Base-by-base conservation (phyloP, 495 filamentous ascomycete species). In the Peziza echinospora region DNA sequence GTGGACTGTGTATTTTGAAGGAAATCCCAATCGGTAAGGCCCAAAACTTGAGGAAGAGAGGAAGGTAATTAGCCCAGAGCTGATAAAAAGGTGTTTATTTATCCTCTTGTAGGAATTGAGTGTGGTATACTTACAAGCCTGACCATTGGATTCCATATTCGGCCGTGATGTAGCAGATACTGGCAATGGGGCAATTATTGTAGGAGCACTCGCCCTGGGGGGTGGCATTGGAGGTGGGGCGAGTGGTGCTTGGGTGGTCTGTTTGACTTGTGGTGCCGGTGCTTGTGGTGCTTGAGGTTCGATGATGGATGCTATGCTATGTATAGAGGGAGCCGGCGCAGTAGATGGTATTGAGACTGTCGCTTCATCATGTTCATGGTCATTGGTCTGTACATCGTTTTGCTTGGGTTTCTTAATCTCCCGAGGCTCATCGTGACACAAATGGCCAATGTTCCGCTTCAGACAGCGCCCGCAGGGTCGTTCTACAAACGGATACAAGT, bases 361-460 rank as follows among this genome's bases (percentile, higher is more conserved):
- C 42, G 82, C 77, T 55, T 73, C 73, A 46, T 66, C 70, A 16
- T 67, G 62, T 47, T 66, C 70, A 16, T 67, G 62, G 34, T 71
- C 72, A 37, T 37, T 17, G 19, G 13, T 2, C 30, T 37, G 30
- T 47, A 72, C 67, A 24, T 72, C 79, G 54, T 80, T 78, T 55
- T 68, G 71, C 62, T 84, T 87, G 49, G 67, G 60, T 60, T 75
- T 81, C 60, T 92, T 92, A 48, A 72, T 64, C 61, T 87, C 82
- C 64, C 91, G 77, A 48, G 85, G 85, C 65, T 96, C 89, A 62
- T 99, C 89, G 66, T 96, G 89, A 66, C 89, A 99, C 47, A 99
- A 69, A 70, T 96, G 89, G 53, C 87, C 89, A 62, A 99, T 99
- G 69, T 92, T 92, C 58, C 89, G 80, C 64, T 96, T 96, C 67